A percentile compares a stretch with the other conserved stretches of the same genome.
These are phyloP conservation scores for Selaginella tamariscina DNA, from an alignment of 75 land plant genomes.

Conservation along the genomic window DNA sequence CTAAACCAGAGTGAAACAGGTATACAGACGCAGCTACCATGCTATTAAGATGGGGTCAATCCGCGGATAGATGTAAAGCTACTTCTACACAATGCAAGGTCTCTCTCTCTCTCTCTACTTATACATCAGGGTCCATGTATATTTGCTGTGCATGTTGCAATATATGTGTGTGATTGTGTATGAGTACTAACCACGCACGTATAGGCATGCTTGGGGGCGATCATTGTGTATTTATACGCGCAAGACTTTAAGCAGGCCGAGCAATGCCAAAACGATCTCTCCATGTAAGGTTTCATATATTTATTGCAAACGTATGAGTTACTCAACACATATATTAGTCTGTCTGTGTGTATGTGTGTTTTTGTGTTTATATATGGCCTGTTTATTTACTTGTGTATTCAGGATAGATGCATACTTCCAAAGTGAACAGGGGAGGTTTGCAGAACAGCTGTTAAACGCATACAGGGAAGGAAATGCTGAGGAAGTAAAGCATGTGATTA, in stretches of 20 bases:
- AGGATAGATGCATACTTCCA: slow-evolving; percentile 67
- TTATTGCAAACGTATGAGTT: neutral
- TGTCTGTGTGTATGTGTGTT: too few relatives aligned
- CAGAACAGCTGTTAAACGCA: slow-evolving; percentile 64
- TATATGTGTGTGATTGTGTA: too few relatives aligned
- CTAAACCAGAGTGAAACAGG: too few relatives aligned
- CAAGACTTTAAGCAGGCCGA: slow-evolving; percentile 85
- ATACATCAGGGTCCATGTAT: neutral
- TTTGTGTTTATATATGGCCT: too few relatives aligned
- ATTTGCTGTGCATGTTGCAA: too few relatives aligned
- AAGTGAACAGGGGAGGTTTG: slow-evolving; percentile 75
- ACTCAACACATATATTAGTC: too few relatives aligned
- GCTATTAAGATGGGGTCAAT: slow-evolving; percentile 75
- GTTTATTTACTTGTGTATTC: slow-evolving; percentile 2
- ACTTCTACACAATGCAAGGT: slow-evolving; percentile 93
- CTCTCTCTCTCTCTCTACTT: neutral
- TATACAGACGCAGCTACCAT: slow-evolving; percentile 75
- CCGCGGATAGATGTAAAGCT: slow-evolving; percentile 86
- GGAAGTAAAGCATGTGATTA: slow-evolving; percentile 62
- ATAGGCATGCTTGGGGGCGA: slow-evolving; percentile 93
- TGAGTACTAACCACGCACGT: too few relatives aligned
- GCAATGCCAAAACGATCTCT: slow-evolving; percentile 86
- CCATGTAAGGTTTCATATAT: slow-evolving; percentile 46
- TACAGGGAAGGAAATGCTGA: slow-evolving; percentile 65
- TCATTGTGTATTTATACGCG: slow-evolving; percentile 72